Conservation (phyloP, 257 asterid genomes). For the Haberlea rhodopensis region DNA sequence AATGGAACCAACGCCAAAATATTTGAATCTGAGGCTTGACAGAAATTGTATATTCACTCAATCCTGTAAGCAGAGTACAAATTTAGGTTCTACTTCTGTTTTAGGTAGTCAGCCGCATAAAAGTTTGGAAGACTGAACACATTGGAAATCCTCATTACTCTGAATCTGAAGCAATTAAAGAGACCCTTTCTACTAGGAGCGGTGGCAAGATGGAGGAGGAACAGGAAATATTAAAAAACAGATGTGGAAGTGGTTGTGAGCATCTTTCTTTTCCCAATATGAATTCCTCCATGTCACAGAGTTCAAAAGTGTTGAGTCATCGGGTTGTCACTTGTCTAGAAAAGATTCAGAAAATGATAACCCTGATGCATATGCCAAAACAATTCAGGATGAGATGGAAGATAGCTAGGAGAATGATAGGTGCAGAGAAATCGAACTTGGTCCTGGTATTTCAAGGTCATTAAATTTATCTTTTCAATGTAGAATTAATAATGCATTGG, state of each 20-base stretch:
- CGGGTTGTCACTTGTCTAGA: slow-evolving; percentile 18
- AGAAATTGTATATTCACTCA: slow-evolving; percentile 9
- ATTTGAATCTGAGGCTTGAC: slow-evolving; percentile 18
- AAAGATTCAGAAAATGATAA: slow-evolving; percentile 20
- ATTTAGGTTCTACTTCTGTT: slow-evolving; percentile 21
- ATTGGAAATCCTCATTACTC: slow-evolving; percentile 4
- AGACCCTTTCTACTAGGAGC: slow-evolving; percentile 19
- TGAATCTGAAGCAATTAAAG: slow-evolving; percentile 17
- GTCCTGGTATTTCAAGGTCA: too few relatives aligned
- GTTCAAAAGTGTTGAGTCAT: slow-evolving; percentile 24
- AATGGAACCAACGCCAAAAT: slow-evolving; percentile 25
- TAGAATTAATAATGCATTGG: slow-evolving; percentile 6
- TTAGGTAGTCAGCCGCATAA: slow-evolving; percentile 22
- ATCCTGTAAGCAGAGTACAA: slow-evolving; percentile 19
- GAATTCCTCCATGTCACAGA: slow-evolving; percentile 26
- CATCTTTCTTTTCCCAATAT: slow-evolving; percentile 17
- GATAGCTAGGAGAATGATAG: slow-evolving; percentile 17
- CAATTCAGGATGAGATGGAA: slow-evolving; percentile 28
- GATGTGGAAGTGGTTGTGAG: slow-evolving; percentile 21
- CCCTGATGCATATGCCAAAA: slow-evolving; percentile 22
- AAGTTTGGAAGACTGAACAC: slow-evolving; percentile 24
- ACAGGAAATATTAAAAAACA: slow-evolving; percentile 27
- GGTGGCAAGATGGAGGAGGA: slow-evolving; percentile 18
- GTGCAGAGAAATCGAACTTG: slow-evolving; percentile 26
- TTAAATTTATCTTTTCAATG: slow-evolving; percentile 9